phyloP scores from a whole-genome alignment of 1,284 basidiomycete genomes.

The Trichosporon asahii region DNA sequence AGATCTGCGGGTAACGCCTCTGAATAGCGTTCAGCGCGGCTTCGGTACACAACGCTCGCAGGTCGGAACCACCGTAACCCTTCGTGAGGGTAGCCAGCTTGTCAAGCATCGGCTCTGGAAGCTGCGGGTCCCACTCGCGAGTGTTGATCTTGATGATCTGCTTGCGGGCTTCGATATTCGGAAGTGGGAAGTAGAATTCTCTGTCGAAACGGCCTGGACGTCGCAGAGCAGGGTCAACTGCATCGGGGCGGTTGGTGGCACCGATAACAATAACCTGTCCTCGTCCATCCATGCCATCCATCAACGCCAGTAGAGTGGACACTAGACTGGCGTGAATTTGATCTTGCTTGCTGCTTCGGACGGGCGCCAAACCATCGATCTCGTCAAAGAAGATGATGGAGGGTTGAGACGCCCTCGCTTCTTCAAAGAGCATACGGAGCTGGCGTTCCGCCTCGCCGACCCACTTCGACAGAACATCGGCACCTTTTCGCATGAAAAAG shows the following conservation, averaged over 20 bases:
- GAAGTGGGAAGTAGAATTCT: conserved; percentile 97
- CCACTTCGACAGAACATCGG: conserved; percentile 98
- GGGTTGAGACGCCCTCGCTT: conserved; percentile 87
- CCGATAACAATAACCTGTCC: conserved; percentile 97
- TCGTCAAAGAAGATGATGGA: conserved; percentile 99
- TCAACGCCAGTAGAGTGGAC: conserved; percentile 89
- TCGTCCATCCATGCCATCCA: conserved; percentile 99
- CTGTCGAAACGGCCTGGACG: conserved; percentile 95
- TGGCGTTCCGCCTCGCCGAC: conserved; percentile 98
- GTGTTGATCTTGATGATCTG: conserved; percentile 93
- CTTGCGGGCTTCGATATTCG: conserved; percentile 75
- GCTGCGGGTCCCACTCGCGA: conserved; percentile 81
- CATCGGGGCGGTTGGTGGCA: conserved; percentile 95
- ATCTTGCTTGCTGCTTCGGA: conserved; percentile 95
- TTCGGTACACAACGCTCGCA: conserved; percentile 91
- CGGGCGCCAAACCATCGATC: conserved; percentile 94
- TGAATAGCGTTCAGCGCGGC: conserved; percentile 96
- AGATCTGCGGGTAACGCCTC: conserved; percentile 93
- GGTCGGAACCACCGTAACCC: conserved; percentile 95
- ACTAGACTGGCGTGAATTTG: conserved; percentile 99
- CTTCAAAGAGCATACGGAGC: conserved; percentile 90
- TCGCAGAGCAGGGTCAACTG: conserved; percentile 90
- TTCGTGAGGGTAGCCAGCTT: conserved; percentile 87
- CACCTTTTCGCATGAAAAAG: conserved; percentile 99
- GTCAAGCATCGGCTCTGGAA: conserved; percentile 61